A percentile compares a stretch with the other conserved stretches of the same genome.
These are phyloP conservation scores for Phaffomyces antillensis DNA, from an alignment of 805 yeast genomes.

Conservation along the genomic window DNA sequence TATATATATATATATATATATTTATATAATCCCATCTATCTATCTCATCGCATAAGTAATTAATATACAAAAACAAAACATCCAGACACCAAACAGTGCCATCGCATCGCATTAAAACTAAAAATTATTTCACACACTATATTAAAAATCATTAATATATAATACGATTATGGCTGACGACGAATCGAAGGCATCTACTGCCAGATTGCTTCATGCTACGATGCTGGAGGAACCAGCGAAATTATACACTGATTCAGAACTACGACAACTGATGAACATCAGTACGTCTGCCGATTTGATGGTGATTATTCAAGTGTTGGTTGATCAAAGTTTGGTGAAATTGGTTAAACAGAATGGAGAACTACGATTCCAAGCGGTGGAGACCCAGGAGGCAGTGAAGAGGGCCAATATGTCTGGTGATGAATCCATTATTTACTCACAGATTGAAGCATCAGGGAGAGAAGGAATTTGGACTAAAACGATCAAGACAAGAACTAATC, in stretches of 20 bases:
- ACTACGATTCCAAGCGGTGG: conserved; percentile 69
- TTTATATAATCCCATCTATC: too few relatives aligned
- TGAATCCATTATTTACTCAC: conserved; percentile 84
- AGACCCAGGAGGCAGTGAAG: conserved; percentile 66
- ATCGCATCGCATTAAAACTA: too few relatives aligned
- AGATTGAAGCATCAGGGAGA: conserved; percentile 87
- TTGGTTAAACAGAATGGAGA: conserved; percentile 61
- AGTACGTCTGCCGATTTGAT: conserved; percentile 37
- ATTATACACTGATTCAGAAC: conserved; percentile 62
- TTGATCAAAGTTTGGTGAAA: conserved; percentile 57
- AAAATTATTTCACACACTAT: too few relatives aligned
- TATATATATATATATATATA: too few relatives aligned
- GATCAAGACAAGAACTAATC: conserved; percentile 76
- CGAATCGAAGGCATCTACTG: conserved; percentile 30
- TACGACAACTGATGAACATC: conserved; percentile 42
- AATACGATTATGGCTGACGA: conserved; percentile 10
- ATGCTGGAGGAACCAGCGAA: conserved; percentile 51
- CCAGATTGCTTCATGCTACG: conserved; percentile 50
- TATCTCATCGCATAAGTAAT: too few relatives aligned
- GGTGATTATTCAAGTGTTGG: conserved; percentile 42
- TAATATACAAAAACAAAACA: too few relatives aligned
- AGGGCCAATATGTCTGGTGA: conserved; percentile 75
- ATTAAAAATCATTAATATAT: too few relatives aligned
- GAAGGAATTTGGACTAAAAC: conserved; percentile 97
- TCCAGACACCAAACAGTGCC: too few relatives aligned